phyloP scores from a whole-genome alignment of 176 grass and related monocot species.

The Ampelocalamus luodianensis region DNA sequence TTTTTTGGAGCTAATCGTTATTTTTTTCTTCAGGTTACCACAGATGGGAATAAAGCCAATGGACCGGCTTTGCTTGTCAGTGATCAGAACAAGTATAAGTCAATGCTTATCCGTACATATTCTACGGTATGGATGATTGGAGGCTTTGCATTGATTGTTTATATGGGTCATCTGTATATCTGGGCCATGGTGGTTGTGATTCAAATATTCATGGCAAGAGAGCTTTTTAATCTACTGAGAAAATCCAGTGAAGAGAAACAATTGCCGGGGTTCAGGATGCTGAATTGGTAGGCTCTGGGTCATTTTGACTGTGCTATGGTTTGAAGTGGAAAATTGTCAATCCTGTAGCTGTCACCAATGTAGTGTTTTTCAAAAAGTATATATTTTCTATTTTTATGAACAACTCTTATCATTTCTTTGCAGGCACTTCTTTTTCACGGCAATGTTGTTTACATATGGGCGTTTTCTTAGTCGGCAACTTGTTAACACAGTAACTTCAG shows the following conservation, averaged over 20 bases:
- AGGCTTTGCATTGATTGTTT: constrained; percentile 75
- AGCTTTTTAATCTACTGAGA: constrained; percentile 94
- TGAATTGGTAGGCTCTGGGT: constrained; percentile 74
- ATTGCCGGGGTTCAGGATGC: constrained; percentile 87
- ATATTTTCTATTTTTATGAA: constrained; percentile 15
- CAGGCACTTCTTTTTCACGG: constrained; percentile 99
- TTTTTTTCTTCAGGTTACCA: constrained; percentile 55
- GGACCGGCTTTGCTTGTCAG: constrained; percentile 78
- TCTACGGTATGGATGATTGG: constrained; percentile 97
- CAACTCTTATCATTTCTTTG: constrained; percentile 28
- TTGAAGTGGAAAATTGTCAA: not conserved
- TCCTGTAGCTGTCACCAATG: not conserved
- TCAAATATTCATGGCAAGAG: constrained; percentile 96
- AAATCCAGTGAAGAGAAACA: constrained; percentile 90
- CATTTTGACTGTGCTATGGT: constrained; percentile 16
- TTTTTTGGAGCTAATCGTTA: constrained; percentile 22
- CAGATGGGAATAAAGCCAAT: constrained; percentile 75
- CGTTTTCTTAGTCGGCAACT: constrained; percentile 96
- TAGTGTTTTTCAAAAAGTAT: not conserved
- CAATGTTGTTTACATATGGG: constrained; percentile 95
- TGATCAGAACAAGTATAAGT: constrained; percentile 92
- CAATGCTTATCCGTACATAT: constrained; percentile 98
- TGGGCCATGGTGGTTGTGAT: constrained; percentile 98
- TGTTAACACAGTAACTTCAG: constrained; percentile 90
- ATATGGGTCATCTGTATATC: constrained; percentile 96